Evolutionary conservation across 2,329 filamentous ascomycete species (phyloP), one percentile per base, ranked within the genome.

Genomic region (Alternaria arbusti): DNA sequence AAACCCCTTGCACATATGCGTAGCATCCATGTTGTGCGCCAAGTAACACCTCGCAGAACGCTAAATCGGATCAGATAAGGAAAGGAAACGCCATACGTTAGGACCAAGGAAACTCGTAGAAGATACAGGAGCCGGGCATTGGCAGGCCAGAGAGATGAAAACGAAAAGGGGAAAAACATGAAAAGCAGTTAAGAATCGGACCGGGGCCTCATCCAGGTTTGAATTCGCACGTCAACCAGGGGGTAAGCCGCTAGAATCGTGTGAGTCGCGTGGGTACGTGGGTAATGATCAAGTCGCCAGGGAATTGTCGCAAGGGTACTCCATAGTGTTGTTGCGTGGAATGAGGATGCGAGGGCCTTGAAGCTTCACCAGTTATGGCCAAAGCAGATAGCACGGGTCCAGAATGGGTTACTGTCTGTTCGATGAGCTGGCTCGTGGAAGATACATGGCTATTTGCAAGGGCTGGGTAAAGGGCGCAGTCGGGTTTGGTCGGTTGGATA

Each of bases 21-120:
- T 57, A 45, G 46, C 45, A 23, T 54, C 25, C 43, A 32, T 26
- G 17, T 47, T 46, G 40, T 49, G 45, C 51, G 59, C 46, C 62
- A 46, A 15, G 17, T 6, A 59, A 66, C 49, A 54, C 60, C 63
- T 64, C 55, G 63, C 60, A 22, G 57, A 64, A 64, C 36, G 23
- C 59, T 55, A 47, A 22, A 32, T 28, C 15, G 47, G 17, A 43
- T 47, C 23, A 40, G 51, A 46, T 20, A 17, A 43, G 47, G 50
- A 45, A 17, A 25, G 10, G 23, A 54, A 30, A 55, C 45, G 32
- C n/a, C 26, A 17, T 61, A 51, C 28, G 54, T 23, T 51, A 7
- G 43, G 44, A 32, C 25, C 3, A 54, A n/a, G 32, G 17, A 30
- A 43, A 36, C 46, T 23, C 44, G 23, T 20, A 59, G 46, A 40